Evolutionary conservation across 116 monocot species (phyloP).

Genomic region (Trichopus zeylanicus): DNA sequence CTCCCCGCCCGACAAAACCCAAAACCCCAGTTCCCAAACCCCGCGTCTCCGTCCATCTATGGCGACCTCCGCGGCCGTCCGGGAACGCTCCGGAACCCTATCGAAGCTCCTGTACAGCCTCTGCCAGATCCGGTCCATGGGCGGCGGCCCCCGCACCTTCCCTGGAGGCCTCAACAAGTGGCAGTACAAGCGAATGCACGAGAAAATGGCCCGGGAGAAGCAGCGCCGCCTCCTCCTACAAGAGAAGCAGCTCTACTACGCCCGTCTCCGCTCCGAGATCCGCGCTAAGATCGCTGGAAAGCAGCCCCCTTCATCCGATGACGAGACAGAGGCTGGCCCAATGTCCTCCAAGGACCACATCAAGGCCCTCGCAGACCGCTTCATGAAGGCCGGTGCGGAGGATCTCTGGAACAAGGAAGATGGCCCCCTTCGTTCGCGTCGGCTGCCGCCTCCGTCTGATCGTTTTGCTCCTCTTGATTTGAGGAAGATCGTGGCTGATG

Average conservation of each 20-base stretch:
- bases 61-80: slow-evolving; percentile 11
- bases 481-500: slow-evolving; percentile 20
- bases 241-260: slow-evolving; percentile 84
- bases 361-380: slow-evolving; percentile 88
- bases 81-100: slow-evolving; percentile 5
- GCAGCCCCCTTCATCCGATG: background rate
- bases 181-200: slow-evolving; percentile 99
- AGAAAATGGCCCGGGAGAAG: slow-evolving; percentile 88
- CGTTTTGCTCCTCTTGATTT: slow-evolving; percentile 18
- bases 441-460: background rate
- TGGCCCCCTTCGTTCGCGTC: slow-evolving; percentile 30
- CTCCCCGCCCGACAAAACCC: background rate
- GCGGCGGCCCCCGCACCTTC: slow-evolving; percentile 92
- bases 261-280: slow-evolving; percentile 77
- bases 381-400: slow-evolving; percentile 76
- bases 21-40: slow-evolving; percentile 23
- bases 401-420: slow-evolving; percentile 98
- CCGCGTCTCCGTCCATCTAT: background rate
- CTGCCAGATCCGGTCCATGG: slow-evolving; percentile 49
- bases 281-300: slow-evolving; percentile 19
- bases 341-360: slow-evolving; percentile 62
- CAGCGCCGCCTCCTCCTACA: slow-evolving; percentile 61
- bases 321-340: slow-evolving; percentile 7
- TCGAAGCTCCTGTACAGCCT: slow-evolving; percentile 12
- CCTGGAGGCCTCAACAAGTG: slow-evolving; percentile 93